Conservation (phyloP, 192 early-diverging fungal species). For the Dispira simplex region DNA sequence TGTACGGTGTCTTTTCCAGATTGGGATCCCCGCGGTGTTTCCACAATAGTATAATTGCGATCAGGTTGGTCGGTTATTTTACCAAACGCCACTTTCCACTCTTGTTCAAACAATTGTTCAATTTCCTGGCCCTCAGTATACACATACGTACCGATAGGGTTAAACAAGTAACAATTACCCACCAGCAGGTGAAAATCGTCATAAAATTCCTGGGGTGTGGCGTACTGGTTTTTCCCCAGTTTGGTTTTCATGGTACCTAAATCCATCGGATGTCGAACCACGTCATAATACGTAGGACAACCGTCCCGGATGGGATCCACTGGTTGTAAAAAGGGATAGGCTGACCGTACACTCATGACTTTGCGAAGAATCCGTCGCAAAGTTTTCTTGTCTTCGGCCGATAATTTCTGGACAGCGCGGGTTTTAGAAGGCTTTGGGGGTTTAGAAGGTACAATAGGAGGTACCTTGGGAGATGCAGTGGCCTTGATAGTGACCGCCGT, state of each 20-base stretch:
- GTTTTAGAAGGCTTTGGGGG: not conserved
- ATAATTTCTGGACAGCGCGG: constrained; percentile 1
- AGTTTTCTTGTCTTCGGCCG: constrained; percentile 13
- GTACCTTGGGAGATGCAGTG: constrained; percentile 21
- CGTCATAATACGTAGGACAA: constrained; percentile 39
- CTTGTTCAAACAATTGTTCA: constrained; percentile 33
- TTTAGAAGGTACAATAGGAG: constrained; percentile 13
- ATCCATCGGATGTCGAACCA: constrained; percentile 57
- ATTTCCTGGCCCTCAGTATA: constrained; percentile 40
- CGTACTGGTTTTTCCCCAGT: constrained; percentile 26
- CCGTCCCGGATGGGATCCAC: constrained; percentile 44
- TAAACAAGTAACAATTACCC: constrained; percentile 17
- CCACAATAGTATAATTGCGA: constrained; percentile 5
- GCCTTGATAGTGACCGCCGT: not conserved
- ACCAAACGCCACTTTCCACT: constrained; percentile 16
- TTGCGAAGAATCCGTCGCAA: constrained; percentile 25
- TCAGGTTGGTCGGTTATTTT: constrained; percentile 8
- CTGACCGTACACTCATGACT: constrained; percentile 16
- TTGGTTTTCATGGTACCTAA: constrained; percentile 34
- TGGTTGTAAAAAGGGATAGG: constrained; percentile 39
- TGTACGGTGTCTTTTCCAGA: no score
- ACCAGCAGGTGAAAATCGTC: constrained; percentile 35
- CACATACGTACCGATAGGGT: constrained; percentile 38
- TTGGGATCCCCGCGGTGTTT: not conserved
- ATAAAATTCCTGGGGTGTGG: constrained; percentile 20